Conservation (phyloP, 228 moss, liverwort and hornwort genomes). For the Sphagnum fallax region DNA sequence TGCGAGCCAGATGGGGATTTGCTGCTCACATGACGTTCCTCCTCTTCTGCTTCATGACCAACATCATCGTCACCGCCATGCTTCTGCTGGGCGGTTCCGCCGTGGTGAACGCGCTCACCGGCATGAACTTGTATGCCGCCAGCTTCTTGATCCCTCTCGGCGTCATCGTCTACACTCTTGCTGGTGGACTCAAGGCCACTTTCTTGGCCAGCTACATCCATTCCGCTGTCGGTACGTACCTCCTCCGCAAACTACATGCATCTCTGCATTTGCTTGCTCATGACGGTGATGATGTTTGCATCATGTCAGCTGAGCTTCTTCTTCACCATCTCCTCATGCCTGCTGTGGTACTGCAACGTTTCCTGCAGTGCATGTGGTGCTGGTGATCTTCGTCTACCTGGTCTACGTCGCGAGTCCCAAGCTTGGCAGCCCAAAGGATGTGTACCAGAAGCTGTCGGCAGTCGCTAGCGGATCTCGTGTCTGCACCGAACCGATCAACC, state of each 20-base stretch:
- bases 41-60: conserved; percentile 48
- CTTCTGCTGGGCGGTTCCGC: conserved; percentile 51
- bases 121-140: conserved; percentile 27
- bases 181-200: conserved; percentile 28
- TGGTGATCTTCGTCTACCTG: conserved; percentile 42
- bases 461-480: conserved; percentile 15
- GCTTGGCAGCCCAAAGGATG: conserved; percentile 39
- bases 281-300: too few species aligned
- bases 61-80: conserved; percentile 58
- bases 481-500: conserved; percentile 24
- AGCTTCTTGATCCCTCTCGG: conserved; percentile 19
- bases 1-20: conserved; percentile 29
- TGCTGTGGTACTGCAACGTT: too few species aligned
- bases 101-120: conserved; percentile 44
- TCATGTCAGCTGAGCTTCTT: too few species aligned
- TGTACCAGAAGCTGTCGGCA: conserved; percentile 23
- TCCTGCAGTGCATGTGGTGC: conserved; percentile 35
- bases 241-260: too few species aligned
- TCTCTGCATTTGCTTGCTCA: too few species aligned
- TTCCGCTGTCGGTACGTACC: background rate
- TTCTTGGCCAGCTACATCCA: conserved; percentile 26
- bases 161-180: conserved; percentile 24
- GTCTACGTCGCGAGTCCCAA: conserved; percentile 36
- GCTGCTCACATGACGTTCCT: conserved; percentile 44
- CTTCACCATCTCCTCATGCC: too few species aligned